A percentile compares a stretch with the other conserved stretches of the same genome.
phyloP scores from a whole-genome alignment of 352 stramenopile genomes.

The Globisporangium recalcitrans region DNA sequence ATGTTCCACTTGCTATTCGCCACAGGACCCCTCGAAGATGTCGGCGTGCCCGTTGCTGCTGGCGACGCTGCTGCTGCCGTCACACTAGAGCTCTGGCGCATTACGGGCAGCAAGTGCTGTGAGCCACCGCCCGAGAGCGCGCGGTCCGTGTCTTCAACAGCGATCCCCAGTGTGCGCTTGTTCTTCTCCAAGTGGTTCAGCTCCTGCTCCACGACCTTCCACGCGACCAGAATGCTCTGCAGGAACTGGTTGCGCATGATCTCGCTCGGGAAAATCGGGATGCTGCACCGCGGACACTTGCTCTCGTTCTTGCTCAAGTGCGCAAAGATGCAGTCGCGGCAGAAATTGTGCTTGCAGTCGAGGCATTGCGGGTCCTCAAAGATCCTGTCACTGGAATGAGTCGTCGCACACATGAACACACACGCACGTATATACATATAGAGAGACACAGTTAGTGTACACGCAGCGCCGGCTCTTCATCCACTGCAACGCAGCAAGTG shows the following conservation, averaged over 20 bases:
- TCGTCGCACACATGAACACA: constrained; percentile 6
- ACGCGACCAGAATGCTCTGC: constrained; percentile 74
- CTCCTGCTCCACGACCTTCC: constrained; percentile 67
- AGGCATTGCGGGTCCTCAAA: constrained; percentile 85
- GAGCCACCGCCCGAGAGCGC: constrained; percentile 29
- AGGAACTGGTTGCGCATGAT: constrained; percentile 85
- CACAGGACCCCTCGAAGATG: constrained; percentile 30
- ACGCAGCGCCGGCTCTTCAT: no score
- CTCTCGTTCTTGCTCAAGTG: constrained; percentile 55
- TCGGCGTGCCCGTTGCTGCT: background rate
- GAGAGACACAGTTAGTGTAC: background rate
- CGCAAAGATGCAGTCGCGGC: constrained; percentile 61
- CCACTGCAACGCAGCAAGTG: background rate
- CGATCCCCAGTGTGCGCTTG: constrained; percentile 24
- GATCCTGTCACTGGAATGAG: constrained; percentile 36
- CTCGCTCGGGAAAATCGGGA: constrained; percentile 72
- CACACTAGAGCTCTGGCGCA: background rate
- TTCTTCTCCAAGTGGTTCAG: constrained; percentile 37
- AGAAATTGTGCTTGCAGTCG: constrained; percentile 88
- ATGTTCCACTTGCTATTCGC: constrained; percentile 70
- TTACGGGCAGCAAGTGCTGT: constrained; percentile 5
- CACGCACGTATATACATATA: background rate
- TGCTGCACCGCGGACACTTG: constrained; percentile 60
- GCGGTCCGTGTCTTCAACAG: constrained; percentile 28
- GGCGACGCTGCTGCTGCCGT: constrained; percentile 6